Conservation (phyloP, 2,329 filamentous ascomycete genomes). For the Aspergillus viridinutans region DNA sequence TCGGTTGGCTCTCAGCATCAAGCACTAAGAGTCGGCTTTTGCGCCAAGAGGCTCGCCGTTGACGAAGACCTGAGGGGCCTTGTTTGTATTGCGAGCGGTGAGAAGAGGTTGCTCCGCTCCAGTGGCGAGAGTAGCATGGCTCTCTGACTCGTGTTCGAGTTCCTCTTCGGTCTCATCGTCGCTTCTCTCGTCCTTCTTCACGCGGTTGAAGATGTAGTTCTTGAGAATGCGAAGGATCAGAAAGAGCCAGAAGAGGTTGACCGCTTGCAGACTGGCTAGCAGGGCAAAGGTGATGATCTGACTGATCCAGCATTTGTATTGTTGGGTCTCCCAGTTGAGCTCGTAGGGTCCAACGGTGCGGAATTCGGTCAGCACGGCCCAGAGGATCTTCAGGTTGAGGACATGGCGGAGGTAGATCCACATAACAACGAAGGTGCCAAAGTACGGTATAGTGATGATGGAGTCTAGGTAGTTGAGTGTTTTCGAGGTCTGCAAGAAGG, state of each 20-base stretch:
- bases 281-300: constrained; percentile 44
- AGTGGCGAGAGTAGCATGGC: constrained; percentile 24
- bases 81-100: constrained; percentile 22
- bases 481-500: constrained; percentile 67
- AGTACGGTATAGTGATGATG: constrained; percentile 75
- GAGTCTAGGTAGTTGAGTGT: constrained; percentile 85
- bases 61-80: constrained; percentile 33
- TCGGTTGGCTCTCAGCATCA: background rate
- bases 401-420: constrained; percentile 92
- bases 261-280: constrained; percentile 42
- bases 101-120: constrained; percentile 20
- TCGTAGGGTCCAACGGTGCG: constrained; percentile 45
- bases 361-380: constrained; percentile 45
- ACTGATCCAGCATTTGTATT: constrained; percentile 48
- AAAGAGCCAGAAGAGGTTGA: constrained; percentile 46
- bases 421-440: constrained; percentile 70
- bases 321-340: constrained; percentile 47
- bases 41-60: constrained; percentile 36
- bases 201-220: constrained; percentile 39
- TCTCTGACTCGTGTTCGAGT: constrained; percentile 17
- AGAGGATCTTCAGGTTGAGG: constrained; percentile 46
- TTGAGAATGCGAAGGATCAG: constrained; percentile 43
- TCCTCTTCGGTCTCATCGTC: constrained; percentile 44
- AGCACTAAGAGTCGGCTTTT: constrained; percentile 7
- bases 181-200: constrained; percentile 42